Evolutionary conservation across 2,329 filamentous ascomycete genomes (phyloP).

Genomic region (Remersonia thermophila): DNA sequence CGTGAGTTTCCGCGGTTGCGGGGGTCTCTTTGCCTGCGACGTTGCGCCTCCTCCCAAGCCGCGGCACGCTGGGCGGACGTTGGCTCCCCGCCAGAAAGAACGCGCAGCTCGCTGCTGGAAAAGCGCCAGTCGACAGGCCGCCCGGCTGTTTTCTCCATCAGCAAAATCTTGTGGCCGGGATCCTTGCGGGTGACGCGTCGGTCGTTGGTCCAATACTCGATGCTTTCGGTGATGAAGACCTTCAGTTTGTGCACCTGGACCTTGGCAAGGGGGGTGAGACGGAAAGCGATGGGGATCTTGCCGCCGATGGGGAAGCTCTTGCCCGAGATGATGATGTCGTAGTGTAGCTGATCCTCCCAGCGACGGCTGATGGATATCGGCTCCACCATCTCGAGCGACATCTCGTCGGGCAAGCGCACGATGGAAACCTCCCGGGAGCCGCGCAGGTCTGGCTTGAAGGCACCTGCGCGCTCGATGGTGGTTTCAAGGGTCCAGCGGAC

Average conservation of each 20-base stretch:
- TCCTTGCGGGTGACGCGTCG: slow-evolving; percentile 77
- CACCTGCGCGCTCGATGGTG: slow-evolving; percentile 71
- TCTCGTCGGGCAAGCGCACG: slow-evolving; percentile 74
- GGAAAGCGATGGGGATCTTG: slow-evolving; percentile 86
- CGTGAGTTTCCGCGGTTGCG: slow-evolving; percentile 27
- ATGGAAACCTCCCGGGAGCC: slow-evolving; percentile 72
- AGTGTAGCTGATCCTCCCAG: slow-evolving; percentile 92
- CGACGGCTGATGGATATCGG: slow-evolving; percentile 87
- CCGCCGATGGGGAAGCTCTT: slow-evolving; percentile 86
- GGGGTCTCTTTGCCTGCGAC: slow-evolving; percentile 41
- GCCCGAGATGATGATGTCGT: slow-evolving; percentile 91
- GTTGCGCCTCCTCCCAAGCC: slow-evolving; percentile 12
- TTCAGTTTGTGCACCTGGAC: slow-evolving; percentile 89
- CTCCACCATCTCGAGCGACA: slow-evolving; percentile 81
- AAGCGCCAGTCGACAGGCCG: slow-evolving; percentile 61
- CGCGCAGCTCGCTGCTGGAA: slow-evolving; percentile 61
- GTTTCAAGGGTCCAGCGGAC: slow-evolving; percentile 85
- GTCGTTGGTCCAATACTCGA: slow-evolving; percentile 83
- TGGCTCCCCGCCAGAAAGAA: slow-evolving; percentile 71
- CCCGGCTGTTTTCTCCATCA: slow-evolving; percentile 82
- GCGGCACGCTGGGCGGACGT: slow-evolving; percentile 36
- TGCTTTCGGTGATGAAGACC: slow-evolving; percentile 78
- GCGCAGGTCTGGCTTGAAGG: slow-evolving; percentile 78
- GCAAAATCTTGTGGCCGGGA: slow-evolving; percentile 66
- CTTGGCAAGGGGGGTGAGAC: slow-evolving; percentile 82